These are phyloP conservation scores for Piloderma croceum DNA, from an alignment of 768 basidiomycete genomes.

Conservation along the genomic window DNA sequence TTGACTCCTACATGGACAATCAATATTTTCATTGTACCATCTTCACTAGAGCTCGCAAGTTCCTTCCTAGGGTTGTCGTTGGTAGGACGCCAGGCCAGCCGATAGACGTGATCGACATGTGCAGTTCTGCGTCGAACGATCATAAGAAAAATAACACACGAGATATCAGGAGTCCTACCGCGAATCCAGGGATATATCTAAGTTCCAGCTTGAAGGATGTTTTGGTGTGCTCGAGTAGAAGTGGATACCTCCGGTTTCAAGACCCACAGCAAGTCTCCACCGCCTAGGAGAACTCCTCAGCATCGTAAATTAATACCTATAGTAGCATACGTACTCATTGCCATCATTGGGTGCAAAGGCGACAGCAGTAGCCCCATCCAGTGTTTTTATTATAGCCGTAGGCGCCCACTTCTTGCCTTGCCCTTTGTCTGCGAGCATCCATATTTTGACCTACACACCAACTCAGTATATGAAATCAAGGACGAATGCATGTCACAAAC, in stretches of 20 bases:
- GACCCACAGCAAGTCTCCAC: constrained; percentile 71
- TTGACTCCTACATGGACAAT: constrained; percentile 49
- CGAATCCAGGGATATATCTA: constrained; percentile 39
- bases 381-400: constrained; percentile 57
- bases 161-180: constrained; percentile 35
- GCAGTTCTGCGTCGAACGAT: constrained; percentile 43
- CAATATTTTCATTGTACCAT: constrained; percentile 82
- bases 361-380: constrained; percentile 81
- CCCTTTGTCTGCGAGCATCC: too few relatives aligned
- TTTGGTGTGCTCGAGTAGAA: constrained; percentile 43
- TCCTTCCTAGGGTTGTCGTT: constrained; percentile 29
- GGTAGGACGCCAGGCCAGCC: constrained; percentile 70
- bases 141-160: neutral
- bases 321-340: too few relatives aligned
- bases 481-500: constrained; percentile 36
- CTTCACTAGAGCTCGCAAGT: constrained; percentile 88
- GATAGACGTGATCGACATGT: constrained; percentile 76
- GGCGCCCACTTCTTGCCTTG: constrained; percentile 47
- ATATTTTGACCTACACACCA: constrained; percentile 69
- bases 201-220: constrained; percentile 40
- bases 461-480: neutral
- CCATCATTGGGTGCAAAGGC: constrained; percentile 44
- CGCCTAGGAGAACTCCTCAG: constrained; percentile 21
- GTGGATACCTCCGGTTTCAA: constrained; percentile 74
- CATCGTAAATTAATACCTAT: too few relatives aligned